Base-by-base conservation (phyloP, 768 basidiomycete genomes). In the Trametes meyenii region DNA sequence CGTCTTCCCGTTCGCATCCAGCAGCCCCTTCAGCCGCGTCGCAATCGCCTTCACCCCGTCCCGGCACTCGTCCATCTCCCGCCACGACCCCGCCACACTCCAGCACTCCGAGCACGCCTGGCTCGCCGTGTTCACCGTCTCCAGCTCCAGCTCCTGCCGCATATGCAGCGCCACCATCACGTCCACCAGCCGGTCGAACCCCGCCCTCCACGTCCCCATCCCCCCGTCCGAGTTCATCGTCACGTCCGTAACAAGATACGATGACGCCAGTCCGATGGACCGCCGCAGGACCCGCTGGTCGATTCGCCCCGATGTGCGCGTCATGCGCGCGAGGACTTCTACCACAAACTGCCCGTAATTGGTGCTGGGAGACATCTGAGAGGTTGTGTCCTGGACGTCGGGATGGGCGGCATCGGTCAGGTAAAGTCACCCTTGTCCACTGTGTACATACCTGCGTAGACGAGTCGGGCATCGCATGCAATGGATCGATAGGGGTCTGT, bases 61-160 rank as follows among this genome's bases (percentile, higher is more conserved):
- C 58, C 84, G 79, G 67, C 83, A 84, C 21, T 85, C 84, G 44
- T 84, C 84, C 62, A 92, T 74, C 16, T 85, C 87, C 33, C 81
- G 77, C 88, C 89, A 92, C 19, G 83, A 82, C 0, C 83, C 85
- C 0, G 86, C 83, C 2, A 85, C 83, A 16, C 79, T 85, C 91
- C 91, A 94, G 71, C 90, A 91, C 70, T 94, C 92, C 17, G 88
- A 89, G 67, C 90, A 91, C 14, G 83, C 78, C 67, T 80, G 83
- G 50, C 85, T 86, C 7, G 89, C 89, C 43, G 82, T 85, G 68
- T 85, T 86, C 44, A 93, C 71, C 6, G 92, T 92, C 64, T 88
- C 89, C n/a, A 89, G 76, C 66, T 92, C 88, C 43, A 93, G 81
- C 63, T 90, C 88, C 23, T 79, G 77, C 54, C 83, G 78, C 33